A percentile compares a stretch with the other conserved stretches of the same genome.
Evolutionary conservation across 257 asterid genomes (phyloP).

Genomic region (Solanum dulcamara): DNA sequence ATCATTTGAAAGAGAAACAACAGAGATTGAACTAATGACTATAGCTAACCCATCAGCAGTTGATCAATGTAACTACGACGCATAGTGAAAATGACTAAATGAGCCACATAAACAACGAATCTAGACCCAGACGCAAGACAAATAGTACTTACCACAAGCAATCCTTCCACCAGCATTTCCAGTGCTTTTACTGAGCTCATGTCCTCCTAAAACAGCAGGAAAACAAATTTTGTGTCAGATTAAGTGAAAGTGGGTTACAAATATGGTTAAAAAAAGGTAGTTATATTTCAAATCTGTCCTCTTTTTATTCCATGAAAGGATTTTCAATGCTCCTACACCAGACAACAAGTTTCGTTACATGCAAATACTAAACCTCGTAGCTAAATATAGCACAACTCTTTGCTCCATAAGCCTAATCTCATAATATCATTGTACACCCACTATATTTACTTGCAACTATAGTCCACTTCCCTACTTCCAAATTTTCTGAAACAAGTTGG

Average conservation of each 20-base stretch:
- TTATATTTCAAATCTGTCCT: not conserved
- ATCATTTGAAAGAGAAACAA: not conserved
- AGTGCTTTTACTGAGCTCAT: constrained; percentile 86
- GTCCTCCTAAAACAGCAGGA: constrained; percentile 61
- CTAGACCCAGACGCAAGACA: not conserved
- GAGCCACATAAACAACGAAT: not conserved
- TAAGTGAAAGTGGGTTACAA: not conserved
- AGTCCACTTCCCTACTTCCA: not conserved
- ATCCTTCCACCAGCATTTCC: constrained; percentile 98
- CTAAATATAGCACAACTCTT: not conserved
- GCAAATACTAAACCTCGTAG: not conserved
- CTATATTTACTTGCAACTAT: not conserved
- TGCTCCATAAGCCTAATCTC: not conserved
- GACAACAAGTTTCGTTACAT: not conserved
- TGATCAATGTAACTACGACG: not conserved
- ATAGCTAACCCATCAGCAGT: not conserved
- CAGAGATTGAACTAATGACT: not conserved
- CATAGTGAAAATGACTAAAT: not conserved
- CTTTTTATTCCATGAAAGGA: not conserved
- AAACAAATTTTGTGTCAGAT: not conserved
- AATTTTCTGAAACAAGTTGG: not conserved
- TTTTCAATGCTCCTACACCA: not conserved
- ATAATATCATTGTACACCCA: not conserved
- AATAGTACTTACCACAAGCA: constrained; percentile 66
- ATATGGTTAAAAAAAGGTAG: not conserved